These are phyloP conservation scores for Fraxinus sp. DNA, from an alignment of 305 asterid genomes.

Conservation along the genomic window DNA sequence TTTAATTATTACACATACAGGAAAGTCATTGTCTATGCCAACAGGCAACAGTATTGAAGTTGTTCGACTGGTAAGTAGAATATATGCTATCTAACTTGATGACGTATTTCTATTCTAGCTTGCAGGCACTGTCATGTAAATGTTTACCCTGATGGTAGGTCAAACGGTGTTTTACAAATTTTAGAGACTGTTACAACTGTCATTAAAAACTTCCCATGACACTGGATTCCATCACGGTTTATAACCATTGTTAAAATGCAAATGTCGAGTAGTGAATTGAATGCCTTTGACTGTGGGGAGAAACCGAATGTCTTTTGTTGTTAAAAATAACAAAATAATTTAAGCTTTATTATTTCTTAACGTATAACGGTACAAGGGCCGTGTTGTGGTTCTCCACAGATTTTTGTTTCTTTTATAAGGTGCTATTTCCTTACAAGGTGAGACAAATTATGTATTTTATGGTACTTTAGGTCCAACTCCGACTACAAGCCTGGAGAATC, in stretches of 20 bases:
- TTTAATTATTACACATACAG: background rate
- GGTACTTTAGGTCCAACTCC: background rate
- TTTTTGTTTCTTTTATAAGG: background rate
- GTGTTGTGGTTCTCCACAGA: background rate
- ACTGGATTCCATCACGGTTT: background rate
- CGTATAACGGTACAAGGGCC: background rate
- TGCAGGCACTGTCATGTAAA: background rate
- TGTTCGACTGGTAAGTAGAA: background rate
- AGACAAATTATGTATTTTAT: background rate
- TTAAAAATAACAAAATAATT: background rate
- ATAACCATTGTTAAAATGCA: background rate
- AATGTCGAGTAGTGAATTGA: background rate
- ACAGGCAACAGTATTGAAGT: background rate
- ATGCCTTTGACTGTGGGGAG: background rate
- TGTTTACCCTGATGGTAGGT: background rate
- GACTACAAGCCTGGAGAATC: background rate
- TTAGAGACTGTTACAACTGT: background rate
- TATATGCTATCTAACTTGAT: background rate
- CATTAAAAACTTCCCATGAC: background rate
- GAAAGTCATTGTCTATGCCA: background rate
- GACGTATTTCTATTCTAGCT: background rate
- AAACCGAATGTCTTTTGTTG: background rate
- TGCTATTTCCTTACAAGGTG: background rate
- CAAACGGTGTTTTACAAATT: background rate
- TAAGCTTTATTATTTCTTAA: background rate